Conservation (phyloP, 441 rosid genomes). For the Breynia disticha region DNA sequence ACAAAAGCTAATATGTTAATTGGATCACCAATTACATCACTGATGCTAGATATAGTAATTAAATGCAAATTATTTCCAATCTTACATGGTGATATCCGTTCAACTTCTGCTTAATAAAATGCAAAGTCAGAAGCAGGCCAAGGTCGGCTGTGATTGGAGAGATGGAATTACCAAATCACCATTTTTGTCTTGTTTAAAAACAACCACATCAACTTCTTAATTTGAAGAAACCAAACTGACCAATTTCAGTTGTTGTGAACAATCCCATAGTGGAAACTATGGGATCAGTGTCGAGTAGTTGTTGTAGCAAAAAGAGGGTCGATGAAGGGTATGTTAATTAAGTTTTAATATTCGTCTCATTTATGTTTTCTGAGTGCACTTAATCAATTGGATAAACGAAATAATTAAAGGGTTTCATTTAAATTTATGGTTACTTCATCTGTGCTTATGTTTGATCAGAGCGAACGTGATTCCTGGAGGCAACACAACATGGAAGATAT, state of each 20-base stretch:
- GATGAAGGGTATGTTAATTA: slow-evolving; percentile 38
- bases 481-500: slow-evolving; percentile 52
- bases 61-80: neutral
- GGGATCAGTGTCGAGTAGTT: slow-evolving; percentile 40
- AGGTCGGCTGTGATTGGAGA: neutral
- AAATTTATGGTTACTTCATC: neutral
- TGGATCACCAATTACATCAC: neutral
- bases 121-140: slow-evolving; percentile 3
- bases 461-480: slow-evolving; percentile 9
- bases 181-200: neutral
- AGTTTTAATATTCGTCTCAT: neutral
- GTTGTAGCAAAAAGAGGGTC: slow-evolving; percentile 34
- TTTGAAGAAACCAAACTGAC: neutral
- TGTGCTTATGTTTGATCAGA: slow-evolving; percentile 4
- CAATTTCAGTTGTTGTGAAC: too few relatives aligned
- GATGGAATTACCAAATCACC: neutral
- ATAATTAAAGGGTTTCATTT: neutral
- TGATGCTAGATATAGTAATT: neutral
- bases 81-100: slow-evolving; percentile 6
- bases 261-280: slow-evolving; percentile 24
- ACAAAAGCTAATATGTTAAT: neutral
- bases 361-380: neutral
- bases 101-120: neutral
- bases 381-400: neutral
- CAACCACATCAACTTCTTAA: neutral